These are phyloP conservation scores for Bipolaris gigantea DNA, from an alignment of 2,329 filamentous ascomycete genomes.

Conservation along the genomic window DNA sequence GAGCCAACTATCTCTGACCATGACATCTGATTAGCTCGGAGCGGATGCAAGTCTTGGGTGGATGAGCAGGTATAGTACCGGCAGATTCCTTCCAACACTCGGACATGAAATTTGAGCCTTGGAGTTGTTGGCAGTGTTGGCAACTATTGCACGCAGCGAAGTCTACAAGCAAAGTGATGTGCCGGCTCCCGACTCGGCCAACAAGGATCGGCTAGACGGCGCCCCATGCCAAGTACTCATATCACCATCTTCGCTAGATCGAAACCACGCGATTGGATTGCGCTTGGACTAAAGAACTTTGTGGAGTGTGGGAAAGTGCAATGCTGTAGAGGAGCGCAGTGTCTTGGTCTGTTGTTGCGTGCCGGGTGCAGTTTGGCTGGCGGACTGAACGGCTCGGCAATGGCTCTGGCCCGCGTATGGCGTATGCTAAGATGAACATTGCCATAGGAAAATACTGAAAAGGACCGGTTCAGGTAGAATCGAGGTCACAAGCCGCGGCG, in stretches of 20 bases:
- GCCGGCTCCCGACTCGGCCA: conserved; percentile 28
- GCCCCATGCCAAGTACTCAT: conserved; percentile 2
- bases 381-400: conserved; percentile 13
- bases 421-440: conserved; percentile 5
- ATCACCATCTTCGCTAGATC: conserved; percentile 2
- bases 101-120: conserved; percentile 10
- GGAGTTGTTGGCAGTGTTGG: conserved; percentile 26
- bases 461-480: conserved; percentile 6
- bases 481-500: not conserved
- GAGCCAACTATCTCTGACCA: not conserved
- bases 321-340: conserved; percentile 16
- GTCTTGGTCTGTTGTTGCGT: conserved; percentile 18
- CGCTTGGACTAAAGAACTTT: not conserved
- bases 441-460: conserved; percentile 1
- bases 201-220: conserved; percentile 16
- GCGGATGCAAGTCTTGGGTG: not conserved
- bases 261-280: conserved; percentile 3
- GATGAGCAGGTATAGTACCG: not conserved
- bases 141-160: conserved; percentile 20
- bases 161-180: conserved; percentile 21
- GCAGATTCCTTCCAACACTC: not conserved
- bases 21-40: conserved; percentile 2
- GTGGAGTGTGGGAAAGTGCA: conserved; percentile 1
- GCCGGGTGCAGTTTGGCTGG: conserved; percentile 13
- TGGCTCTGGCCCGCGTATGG: conserved; percentile 8